Evolutionary conservation across 345 rosid genomes (phyloP).

Genomic region (Rubroshorea leprosula): DNA sequence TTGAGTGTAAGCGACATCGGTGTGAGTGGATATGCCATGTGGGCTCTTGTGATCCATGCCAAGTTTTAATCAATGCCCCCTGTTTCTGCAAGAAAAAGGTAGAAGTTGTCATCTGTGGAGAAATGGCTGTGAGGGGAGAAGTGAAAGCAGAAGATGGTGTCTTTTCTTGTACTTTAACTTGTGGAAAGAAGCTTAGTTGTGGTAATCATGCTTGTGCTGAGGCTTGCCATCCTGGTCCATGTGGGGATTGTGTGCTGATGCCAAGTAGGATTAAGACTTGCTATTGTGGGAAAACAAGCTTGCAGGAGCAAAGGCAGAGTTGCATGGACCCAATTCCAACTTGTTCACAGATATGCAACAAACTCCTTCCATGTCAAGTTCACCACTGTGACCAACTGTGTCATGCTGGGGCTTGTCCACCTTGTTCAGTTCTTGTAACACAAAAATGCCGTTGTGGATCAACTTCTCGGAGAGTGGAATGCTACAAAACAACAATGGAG

Average conservation of each 20-base stretch:
- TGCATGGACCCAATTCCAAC: slow-evolving; percentile 87
- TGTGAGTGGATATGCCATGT: slow-evolving; percentile 72
- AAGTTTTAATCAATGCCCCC: slow-evolving; percentile 52
- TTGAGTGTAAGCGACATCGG: slow-evolving; percentile 65
- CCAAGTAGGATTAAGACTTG: slow-evolving; percentile 69
- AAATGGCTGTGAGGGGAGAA: slow-evolving; percentile 77
- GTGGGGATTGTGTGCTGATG: slow-evolving; percentile 66
- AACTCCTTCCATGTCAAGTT: slow-evolving; percentile 62
- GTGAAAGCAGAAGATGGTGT: slow-evolving; percentile 69
- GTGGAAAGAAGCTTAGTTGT: slow-evolving; percentile 60
- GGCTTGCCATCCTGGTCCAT: slow-evolving; percentile 80
- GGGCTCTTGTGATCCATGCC: slow-evolving; percentile 82
- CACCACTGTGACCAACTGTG: slow-evolving; percentile 68
- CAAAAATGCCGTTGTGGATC: slow-evolving; percentile 84
- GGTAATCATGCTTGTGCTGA: slow-evolving; percentile 66
- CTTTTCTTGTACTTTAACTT: slow-evolving; percentile 57
- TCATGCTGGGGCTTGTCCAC: slow-evolving; percentile 83
- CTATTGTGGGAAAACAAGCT: slow-evolving; percentile 69
- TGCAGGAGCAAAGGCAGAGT: slow-evolving; percentile 61
- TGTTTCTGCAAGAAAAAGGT: slow-evolving; percentile 78
- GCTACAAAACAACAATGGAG: slow-evolving; percentile 50
- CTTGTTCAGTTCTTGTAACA: slow-evolving; percentile 56
- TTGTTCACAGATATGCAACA: slow-evolving; percentile 57
- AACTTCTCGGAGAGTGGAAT: slow-evolving; percentile 64
- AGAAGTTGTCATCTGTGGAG: slow-evolving; percentile 76